phyloP scores from a whole-genome alignment of 2,329 filamentous ascomycete genomes.

The Beauveria bassiana region DNA sequence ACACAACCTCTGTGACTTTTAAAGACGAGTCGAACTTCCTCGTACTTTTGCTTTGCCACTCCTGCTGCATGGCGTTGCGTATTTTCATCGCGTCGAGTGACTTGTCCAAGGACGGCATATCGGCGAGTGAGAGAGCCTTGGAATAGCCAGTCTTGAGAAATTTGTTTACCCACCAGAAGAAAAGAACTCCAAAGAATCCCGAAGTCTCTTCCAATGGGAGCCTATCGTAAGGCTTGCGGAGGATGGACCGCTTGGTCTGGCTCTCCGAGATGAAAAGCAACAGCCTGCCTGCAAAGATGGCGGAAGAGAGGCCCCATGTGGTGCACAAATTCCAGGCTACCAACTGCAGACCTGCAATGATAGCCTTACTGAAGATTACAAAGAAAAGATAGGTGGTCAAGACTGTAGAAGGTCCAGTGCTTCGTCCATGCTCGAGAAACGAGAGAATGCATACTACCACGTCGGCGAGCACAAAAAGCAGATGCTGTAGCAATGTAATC shows the following conservation, averaged over 20 bases:
- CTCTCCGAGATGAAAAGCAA: background rate
- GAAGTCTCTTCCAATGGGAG: background rate
- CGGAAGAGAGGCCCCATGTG: background rate
- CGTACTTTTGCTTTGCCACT: background rate
- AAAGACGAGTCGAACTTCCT: background rate
- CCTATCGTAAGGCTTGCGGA: background rate
- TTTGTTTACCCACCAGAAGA: conserved; percentile 3
- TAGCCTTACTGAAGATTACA: background rate
- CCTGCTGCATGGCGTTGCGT: background rate
- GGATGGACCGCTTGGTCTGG: background rate
- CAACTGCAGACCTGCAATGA: background rate
- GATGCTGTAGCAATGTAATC: background rate
- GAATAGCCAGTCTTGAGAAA: background rate
- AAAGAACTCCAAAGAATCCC: background rate
- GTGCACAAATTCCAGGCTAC: background rate
- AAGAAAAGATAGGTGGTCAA: background rate
- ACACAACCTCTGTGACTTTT: background rate
- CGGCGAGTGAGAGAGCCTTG: background rate
- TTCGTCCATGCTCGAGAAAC: conserved; percentile 1
- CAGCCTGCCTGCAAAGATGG: background rate
- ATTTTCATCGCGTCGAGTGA: background rate
- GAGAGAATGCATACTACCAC: background rate
- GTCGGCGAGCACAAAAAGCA: background rate
- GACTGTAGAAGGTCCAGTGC: background rate
- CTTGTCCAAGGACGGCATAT: background rate